Percentiles rank a stretch among this genome's conserved stretches.
These are phyloP conservation scores for Xylaria telfairii DNA, from an alignment of 495 filamentous ascomycete genomes.

Conservation along the genomic window DNA sequence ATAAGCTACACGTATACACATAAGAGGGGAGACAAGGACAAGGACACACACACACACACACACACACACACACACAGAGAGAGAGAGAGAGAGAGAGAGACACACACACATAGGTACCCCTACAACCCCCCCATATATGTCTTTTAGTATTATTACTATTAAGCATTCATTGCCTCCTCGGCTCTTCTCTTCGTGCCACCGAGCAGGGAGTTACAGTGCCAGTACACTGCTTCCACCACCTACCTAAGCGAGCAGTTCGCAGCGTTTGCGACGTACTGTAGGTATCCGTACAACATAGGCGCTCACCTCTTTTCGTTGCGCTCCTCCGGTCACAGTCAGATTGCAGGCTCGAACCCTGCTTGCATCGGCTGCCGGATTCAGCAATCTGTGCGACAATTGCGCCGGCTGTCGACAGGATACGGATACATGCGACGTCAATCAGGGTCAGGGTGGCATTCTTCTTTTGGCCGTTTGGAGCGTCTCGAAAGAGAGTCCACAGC, in stretches of 20 bases:
- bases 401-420: slow-evolving; percentile 17
- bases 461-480: slow-evolving; percentile 40
- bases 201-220: slow-evolving; percentile 1
- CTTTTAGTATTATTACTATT: slow-evolving; percentile 1
- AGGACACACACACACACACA: neutral
- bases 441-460: slow-evolving; percentile 41
- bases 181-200: neutral
- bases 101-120: neutral
- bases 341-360: slow-evolving; percentile 24
- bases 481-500: slow-evolving; percentile 47
- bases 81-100: neutral
- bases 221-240: neutral
- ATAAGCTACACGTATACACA: neutral
- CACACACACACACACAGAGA: too few relatives aligned
- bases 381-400: slow-evolving; percentile 31
- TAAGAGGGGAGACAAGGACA: neutral
- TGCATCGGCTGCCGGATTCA: slow-evolving; percentile 21
- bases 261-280: slow-evolving; percentile 9
- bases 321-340: slow-evolving; percentile 11
- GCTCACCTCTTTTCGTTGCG: slow-evolving; percentile 23
- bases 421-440: slow-evolving; percentile 55
- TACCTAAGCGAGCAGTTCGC: slow-evolving; percentile 25
- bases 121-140: neutral
- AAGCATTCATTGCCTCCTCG: neutral
- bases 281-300: slow-evolving; percentile 14